Evolutionary conservation across 805 yeast species (phyloP), one percentile per base, ranked within the genome.

Genomic region (Candida hungchunana): DNA sequence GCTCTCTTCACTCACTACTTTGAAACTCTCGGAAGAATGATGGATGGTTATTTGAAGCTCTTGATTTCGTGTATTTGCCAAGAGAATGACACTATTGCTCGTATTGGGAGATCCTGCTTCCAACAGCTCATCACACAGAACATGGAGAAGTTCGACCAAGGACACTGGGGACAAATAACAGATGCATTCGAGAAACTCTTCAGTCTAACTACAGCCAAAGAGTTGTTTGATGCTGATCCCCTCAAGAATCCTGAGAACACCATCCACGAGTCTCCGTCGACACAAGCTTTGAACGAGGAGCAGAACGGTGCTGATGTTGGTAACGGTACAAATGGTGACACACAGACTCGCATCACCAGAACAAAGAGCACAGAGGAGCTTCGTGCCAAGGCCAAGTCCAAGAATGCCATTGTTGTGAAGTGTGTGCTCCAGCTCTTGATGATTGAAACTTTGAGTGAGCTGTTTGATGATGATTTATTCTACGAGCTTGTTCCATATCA

Each of bases 1-100:
- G 79, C 84, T 1, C 65, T 93, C 38, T 84, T 90, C 53, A 75
- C 88, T 0, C 83, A 80, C 44, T 90, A 84, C 60, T 93, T 89
- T 57, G 84, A 75, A 27, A 72, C 80, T 3, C 73, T 93, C 53
- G 79, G 79, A 48, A 69, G 75, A 27, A 76, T 84, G 73, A 66
- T 90, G 34, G 84, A 78, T 42, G 93, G 86, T 1, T 87, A 83
- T 56, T 67, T 94, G 59, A 77, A 77, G 14, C 67, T 94, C 34
- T 62, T 93, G 38, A 78, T 79, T 2, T 80, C 90, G 6, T 93
- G 98, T 61, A 86, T 93, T 33, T 87, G 96, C 50, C 98, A 93
- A 59, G 96, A 89, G 50, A 90, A 93, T 57, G 98, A 93, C 53
- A 89, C 97, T 0, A 88, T 94, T 50, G 94, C 97, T 0, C 73